Evolutionary conservation across 768 basidiomycete species (phyloP).

Genomic region (Candolleomyces efflorescens): DNA sequence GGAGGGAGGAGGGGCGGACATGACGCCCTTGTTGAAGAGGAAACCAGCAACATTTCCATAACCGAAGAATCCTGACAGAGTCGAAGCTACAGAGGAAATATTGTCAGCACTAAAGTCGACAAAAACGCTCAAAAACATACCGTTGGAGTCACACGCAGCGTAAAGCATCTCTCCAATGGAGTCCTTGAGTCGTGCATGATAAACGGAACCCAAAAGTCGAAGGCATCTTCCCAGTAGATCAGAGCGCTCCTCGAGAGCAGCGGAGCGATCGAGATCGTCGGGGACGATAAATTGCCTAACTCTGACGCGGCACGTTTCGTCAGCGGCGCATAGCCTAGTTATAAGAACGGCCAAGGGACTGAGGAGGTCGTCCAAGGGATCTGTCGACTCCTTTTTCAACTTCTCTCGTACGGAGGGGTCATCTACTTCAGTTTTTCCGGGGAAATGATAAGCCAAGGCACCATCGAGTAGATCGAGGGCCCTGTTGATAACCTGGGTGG

Average conservation of each 20-base stretch:
- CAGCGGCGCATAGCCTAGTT: slow-evolving; percentile 62
- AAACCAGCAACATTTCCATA: slow-evolving; percentile 97
- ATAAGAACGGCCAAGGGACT: slow-evolving; percentile 76
- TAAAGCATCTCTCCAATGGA: slow-evolving; percentile 86
- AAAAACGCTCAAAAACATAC: slow-evolving; percentile 20
- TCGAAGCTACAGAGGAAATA: slow-evolving; percentile 42
- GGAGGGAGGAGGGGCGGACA: slow-evolving; percentile 49
- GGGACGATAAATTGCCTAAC: slow-evolving; percentile 73
- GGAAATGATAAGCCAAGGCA: slow-evolving; percentile 59
- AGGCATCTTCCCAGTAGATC: slow-evolving; percentile 79
- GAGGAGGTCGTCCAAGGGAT: slow-evolving; percentile 71
- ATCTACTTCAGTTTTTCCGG: slow-evolving; percentile 59
- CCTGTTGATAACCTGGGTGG: slow-evolving; percentile 52
- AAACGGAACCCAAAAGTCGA: slow-evolving; percentile 69
- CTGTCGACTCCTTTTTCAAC: slow-evolving; percentile 40
- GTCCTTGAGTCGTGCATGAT: slow-evolving; percentile 68
- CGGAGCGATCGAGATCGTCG: slow-evolving; percentile 72
- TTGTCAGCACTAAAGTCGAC: background rate
- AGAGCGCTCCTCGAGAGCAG: slow-evolving; percentile 65
- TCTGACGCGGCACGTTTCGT: slow-evolving; percentile 50
- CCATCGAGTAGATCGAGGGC: slow-evolving; percentile 66
- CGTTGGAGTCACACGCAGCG: slow-evolving; percentile 75
- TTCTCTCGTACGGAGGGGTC: slow-evolving; percentile 54
- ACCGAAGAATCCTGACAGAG: slow-evolving; percentile 74
- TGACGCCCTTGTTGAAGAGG: slow-evolving; percentile 87